Base-by-base conservation (phyloP, 345 rosid species). In the Euclidium syriacum region DNA sequence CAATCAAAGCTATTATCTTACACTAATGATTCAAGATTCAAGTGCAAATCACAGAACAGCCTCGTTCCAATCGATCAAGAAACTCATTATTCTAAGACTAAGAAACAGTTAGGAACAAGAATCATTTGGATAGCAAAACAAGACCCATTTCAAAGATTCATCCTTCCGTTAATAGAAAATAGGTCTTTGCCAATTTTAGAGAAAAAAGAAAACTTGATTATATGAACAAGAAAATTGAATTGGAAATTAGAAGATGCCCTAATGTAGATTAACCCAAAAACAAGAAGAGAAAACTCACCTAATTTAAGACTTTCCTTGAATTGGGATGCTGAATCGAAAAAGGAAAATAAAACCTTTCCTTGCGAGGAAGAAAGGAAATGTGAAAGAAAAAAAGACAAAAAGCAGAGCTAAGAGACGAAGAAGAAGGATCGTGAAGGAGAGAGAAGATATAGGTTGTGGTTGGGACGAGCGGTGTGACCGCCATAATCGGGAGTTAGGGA, bases 391-490 rank as follows among this genome's bases (percentile, higher is more conserved):
- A 17, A 27, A 5, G 16, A 6, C 16, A 11, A 58, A 32, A 34
- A 33, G 23, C 2, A 41, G 52, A 48, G 58, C 42, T 10, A 39
- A 36, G 72, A 62, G 49, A 63, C n/a, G 62, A 34, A 30, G 62
- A 34, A 30, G 53, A 63, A 33, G 27, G 58, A 57, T 30, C 10
- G 42, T 42, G 62, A 64, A 73, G 24, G 16, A 32, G 58, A 62
- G 69, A 76, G 62, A 25, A 71, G 72, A 80, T 72, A 74, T 78
- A 75, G 77, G 75, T 54, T 57, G 15, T 36, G 65, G 58, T 70
- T 58, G n/a, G 26, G 65, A 79, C 66, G 80, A 76, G 73, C 69
- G 85, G 85, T n/a, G 75, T 57, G 74, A 82, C 77, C 87, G 77
- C 26, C 3, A 82, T 73, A 80, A 66, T 62, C 81, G 91, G 82